These are phyloP conservation scores for Aspergillus steynii DNA, from an alignment of 495 filamentous ascomycete species.

Conservation along the genomic window DNA sequence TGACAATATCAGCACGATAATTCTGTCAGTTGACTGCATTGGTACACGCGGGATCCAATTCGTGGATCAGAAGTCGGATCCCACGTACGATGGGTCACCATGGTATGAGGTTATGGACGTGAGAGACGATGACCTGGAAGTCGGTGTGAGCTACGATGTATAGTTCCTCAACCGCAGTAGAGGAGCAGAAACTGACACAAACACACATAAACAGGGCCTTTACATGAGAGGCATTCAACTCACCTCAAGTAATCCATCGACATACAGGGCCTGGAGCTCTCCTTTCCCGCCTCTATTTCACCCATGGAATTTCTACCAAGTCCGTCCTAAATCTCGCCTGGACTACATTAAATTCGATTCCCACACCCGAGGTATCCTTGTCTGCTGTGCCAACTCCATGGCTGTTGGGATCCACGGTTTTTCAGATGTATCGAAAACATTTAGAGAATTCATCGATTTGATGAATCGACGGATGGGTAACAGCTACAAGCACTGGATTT, in stretches of 20 bases:
- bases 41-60: conserved; percentile 9
- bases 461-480: conserved; percentile 8
- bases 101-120: conserved; percentile 14
- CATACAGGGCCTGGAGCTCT: too few relatives aligned
- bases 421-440: conserved; percentile 7
- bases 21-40: conserved; percentile 7
- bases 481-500: conserved; percentile 10
- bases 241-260: neutral
- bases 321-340: neutral
- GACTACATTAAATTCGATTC: conserved; percentile 13
- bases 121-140: neutral
- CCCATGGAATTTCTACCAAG: conserved; percentile 12
- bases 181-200: conserved; percentile 6
- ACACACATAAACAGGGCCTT: conserved; percentile 16
- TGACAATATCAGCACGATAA: conserved; percentile 4
- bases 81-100: conserved; percentile 10
- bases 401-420: conserved; percentile 13
- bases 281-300: conserved; percentile 9
- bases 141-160: conserved; percentile 11
- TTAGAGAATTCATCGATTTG: conserved; percentile 5
- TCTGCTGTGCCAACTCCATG: conserved; percentile 8
- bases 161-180: neutral
- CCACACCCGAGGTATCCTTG: conserved; percentile 12
- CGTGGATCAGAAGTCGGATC: neutral
- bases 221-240: conserved; percentile 11